Percentiles rank a stretch among this genome's conserved stretches.
phyloP scores from a whole-genome alignment of 129 eudicot genomes.

The Erigeron canadensis region DNA sequence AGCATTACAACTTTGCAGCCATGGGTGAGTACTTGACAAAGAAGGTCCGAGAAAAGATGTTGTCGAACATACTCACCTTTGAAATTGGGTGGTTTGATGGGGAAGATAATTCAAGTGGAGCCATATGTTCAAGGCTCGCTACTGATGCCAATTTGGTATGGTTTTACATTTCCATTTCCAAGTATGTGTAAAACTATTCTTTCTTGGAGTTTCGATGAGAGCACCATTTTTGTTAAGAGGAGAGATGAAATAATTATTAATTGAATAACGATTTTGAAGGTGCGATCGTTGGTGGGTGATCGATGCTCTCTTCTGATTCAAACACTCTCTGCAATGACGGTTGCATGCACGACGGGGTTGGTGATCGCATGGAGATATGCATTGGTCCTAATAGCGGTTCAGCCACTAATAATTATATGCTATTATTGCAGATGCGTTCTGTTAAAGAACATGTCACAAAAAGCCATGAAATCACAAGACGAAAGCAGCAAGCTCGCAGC shows the following conservation, averaged over 20 bases:
- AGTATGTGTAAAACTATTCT: not conserved
- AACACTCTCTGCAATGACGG: slow-evolving; percentile 54
- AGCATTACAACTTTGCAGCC: slow-evolving; percentile 70
- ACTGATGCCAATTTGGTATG: slow-evolving; percentile 86
- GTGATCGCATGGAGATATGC: slow-evolving; percentile 73
- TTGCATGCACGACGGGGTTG: slow-evolving; percentile 69
- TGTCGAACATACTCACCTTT: slow-evolving; percentile 73
- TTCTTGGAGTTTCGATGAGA: not conserved
- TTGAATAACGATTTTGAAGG: slow-evolving; percentile 40
- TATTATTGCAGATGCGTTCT: slow-evolving; percentile 48
- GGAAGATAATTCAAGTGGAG: slow-evolving; percentile 74
- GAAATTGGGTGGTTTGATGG: slow-evolving; percentile 87
- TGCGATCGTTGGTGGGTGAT: slow-evolving; percentile 69
- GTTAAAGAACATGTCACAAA: slow-evolving; percentile 58
- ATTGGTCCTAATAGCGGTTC: slow-evolving; percentile 62
- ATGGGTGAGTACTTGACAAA: slow-evolving; percentile 85
- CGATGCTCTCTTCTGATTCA: slow-evolving; percentile 60
- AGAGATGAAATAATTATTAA: not conserved
- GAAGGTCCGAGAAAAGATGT: slow-evolving; percentile 71
- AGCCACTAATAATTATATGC: slow-evolving; percentile 61
- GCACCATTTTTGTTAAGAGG: too few relatives aligned
- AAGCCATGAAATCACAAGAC: slow-evolving; percentile 63
- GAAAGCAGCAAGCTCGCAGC: slow-evolving; percentile 81
- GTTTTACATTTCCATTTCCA: not conserved
- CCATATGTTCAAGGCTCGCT: slow-evolving; percentile 72